These are phyloP conservation scores for Phytophthora megakarya DNA, from an alignment of 352 stramenopile species.

Conservation along the genomic window DNA sequence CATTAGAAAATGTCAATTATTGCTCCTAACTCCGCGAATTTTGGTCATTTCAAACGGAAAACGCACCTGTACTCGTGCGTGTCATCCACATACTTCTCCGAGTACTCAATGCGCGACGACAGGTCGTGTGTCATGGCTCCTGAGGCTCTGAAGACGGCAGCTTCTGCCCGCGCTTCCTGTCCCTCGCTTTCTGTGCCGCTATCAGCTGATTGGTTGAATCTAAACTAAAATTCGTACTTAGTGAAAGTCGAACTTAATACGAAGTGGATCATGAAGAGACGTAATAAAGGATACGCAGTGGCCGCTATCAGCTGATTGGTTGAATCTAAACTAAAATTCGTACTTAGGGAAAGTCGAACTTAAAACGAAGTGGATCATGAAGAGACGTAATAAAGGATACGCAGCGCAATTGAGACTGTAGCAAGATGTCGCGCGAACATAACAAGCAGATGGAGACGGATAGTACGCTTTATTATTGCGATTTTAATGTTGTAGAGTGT, in stretches of 20 bases:
- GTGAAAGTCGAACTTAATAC: background rate
- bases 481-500: no score
- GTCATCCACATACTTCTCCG: slow-evolving; percentile 95
- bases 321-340: slow-evolving; percentile 11
- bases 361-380: slow-evolving; percentile 17
- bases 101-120: slow-evolving; percentile 94
- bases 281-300: slow-evolving; percentile 8
- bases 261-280: slow-evolving; percentile 27
- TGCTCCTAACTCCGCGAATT: no score
- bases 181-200: slow-evolving; percentile 17
- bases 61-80: slow-evolving; percentile 92
- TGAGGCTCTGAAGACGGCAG: slow-evolving; percentile 5
- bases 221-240: slow-evolving; percentile 22
- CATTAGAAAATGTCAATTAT: no score
- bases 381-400: slow-evolving; percentile 24
- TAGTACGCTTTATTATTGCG: no score
- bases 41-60: no score
- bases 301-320: slow-evolving; percentile 27
- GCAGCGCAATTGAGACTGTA: background rate
- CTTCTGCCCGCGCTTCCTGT: slow-evolving; percentile 1
- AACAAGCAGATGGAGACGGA: slow-evolving; percentile 85
- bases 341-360: slow-evolving; percentile 9
- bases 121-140: slow-evolving; percentile 79
- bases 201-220: slow-evolving; percentile 24
- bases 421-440: slow-evolving; percentile 59